Base-by-base conservation (phyloP, 2,329 filamentous ascomycete species). In the Didymella keratinophila region DNA sequence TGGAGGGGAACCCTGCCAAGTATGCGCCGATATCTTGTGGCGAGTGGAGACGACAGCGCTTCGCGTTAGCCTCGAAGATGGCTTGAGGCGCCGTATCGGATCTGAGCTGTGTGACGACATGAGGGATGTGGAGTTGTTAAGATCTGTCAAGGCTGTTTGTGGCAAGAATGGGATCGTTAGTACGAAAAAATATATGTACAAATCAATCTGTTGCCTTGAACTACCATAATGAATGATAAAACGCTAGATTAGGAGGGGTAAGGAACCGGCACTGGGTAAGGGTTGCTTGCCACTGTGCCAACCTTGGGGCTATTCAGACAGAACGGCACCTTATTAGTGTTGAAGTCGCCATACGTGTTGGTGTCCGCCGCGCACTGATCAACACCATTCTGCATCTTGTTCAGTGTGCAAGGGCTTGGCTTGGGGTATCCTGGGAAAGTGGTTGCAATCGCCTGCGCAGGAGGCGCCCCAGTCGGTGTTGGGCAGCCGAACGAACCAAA, bases 1-100 rank as follows among this genome's bases (percentile, higher is more conserved):
- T 23, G 28, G 76, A 80, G 44, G 71, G 71, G 0, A 80, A 83
- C 41, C 82, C 81, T 2, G 71, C 80, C 0, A 81, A 81, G 61
- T 85, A 84, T 56, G 79, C 81, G 52, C 82, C 30, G 65, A 70
- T 42, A 41, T 73, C 54, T 21, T 27, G 14, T 4, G 41, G 21
- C 1, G 41, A 43, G 23, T 16, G 41, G 41, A 43, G 41, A 7
- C 27, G 41, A 23, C 14, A n/a, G 41, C 41, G 41, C 12, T 27
- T 43, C 10, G 23, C 23, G 14, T 43, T 43, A 6, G 41, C 41
- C n/a, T 43, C 23, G 3, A 43, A 27, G 27, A 11, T 6, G 23
- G 2, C 21, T n/a, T 43, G 41, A 27, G 16, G 7, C 14, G n/a
- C n/a, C n/a, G n/a, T n/a, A n/a, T n/a, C n/a, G n/a, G n/a, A n/a